Evolutionary conservation across 2,329 filamentous ascomycete species (phyloP).

Genomic region (Phialophora verrucosa): DNA sequence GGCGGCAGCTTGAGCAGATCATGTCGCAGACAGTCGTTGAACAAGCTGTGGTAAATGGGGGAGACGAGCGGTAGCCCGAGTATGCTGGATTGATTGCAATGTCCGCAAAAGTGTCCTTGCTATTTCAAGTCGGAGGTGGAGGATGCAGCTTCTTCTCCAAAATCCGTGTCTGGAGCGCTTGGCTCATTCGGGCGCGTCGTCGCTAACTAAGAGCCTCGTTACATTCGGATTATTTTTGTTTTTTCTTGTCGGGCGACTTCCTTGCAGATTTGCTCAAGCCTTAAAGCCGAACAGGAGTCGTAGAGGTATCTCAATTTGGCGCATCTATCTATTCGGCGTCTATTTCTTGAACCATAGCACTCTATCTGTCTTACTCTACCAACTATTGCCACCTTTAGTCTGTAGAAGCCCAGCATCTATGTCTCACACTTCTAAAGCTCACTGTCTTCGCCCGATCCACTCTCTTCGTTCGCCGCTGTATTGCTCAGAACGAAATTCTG

Average conservation of each 20-base stretch:
- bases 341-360: too few relatives aligned
- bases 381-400: too few relatives aligned
- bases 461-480: neutral
- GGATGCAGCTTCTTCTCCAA: neutral
- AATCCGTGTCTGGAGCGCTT: neutral
- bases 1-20: slow-evolving; percentile 39
- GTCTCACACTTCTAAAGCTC: neutral
- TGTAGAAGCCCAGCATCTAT: too few relatives aligned
- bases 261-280: too few relatives aligned
- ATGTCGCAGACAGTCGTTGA: slow-evolving; percentile 22
- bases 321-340: too few relatives aligned
- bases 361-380: too few relatives aligned
- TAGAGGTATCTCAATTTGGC: too few relatives aligned
- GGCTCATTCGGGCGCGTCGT: too few relatives aligned
- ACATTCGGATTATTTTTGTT: too few relatives aligned
- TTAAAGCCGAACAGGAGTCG: too few relatives aligned
- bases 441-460: neutral
- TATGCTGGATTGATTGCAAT: neutral
- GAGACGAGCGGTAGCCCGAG: neutral
- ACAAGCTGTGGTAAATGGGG: neutral
- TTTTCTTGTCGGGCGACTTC: too few relatives aligned
- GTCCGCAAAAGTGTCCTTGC: neutral
- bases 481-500: slow-evolving; percentile 7
- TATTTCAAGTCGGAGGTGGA: neutral
- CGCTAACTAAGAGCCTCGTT: too few relatives aligned